Conservation (phyloP, 2,329 filamentous ascomycete species). For the Cercospora nicotianae region DNA sequence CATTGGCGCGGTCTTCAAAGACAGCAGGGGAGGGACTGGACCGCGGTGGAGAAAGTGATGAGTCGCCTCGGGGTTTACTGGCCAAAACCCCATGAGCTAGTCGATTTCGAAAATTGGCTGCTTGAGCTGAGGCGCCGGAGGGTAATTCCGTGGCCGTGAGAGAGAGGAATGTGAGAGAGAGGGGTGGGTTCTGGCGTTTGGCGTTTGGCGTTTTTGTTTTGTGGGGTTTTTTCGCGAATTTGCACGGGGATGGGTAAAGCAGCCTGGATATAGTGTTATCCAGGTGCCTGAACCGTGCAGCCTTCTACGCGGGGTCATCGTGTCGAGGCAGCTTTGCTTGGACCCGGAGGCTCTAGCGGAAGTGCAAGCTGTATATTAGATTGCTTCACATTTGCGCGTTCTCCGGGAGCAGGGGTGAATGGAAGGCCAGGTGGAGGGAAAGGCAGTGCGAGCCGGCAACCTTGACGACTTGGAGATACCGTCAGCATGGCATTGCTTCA, state of each 20-base stretch:
- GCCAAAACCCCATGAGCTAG: background rate
- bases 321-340: background rate
- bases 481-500: background rate
- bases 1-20: background rate
- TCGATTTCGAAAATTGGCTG: background rate
- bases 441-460: background rate
- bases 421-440: background rate
- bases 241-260: background rate
- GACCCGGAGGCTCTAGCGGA: background rate
- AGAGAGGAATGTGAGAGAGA: background rate
- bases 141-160: background rate
- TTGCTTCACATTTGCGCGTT: background rate
- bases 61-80: conserved; percentile 10
- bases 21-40: background rate
- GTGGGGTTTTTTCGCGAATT: background rate
- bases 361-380: background rate
- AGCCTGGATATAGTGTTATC: background rate
- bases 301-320: background rate
- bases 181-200: background rate
- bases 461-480: background rate
- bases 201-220: background rate
- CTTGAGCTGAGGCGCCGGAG: background rate
- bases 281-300: background rate
- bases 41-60: conserved; percentile 2
- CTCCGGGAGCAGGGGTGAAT: background rate